Evolutionary conservation across 2,329 filamentous ascomycete species (phyloP), one percentile per base, ranked within the genome.

Genomic region (Penicillium sp.): DNA sequence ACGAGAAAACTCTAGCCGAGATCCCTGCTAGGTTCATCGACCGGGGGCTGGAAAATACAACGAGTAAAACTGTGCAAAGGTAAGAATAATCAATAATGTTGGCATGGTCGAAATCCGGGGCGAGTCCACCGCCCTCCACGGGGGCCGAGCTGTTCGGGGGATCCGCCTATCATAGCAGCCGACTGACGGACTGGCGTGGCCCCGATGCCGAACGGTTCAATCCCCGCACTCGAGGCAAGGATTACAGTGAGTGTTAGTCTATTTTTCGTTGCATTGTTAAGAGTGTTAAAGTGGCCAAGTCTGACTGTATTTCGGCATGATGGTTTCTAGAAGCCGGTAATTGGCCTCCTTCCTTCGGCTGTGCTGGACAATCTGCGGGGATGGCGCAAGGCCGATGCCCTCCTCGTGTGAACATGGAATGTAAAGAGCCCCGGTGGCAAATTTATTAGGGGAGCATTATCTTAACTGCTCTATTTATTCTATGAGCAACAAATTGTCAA

Each of bases 91-190:
- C 22, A 22, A 22, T 22, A 46, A 31, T 31, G 43, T 6, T 27
- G 19, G 27, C 27, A 31, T 31, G 4, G 27, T 31, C 7, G 27
- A 31, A 46, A 46, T 46, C 43, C 43, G 43, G 22, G 43, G 41
- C 27, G 44, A 31, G 16, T 14, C 19, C 41, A 11, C 31, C 22
- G 22, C 22, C 22, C 22, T 22, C 22, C 22, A 22, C 22, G 44
- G 27, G 14, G n/a, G n/a, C n/a, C n/a, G 10, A n/a, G n/a, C 27
- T 24, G 16, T 50, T 35, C 37, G 43, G 35, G 39, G 24, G 19
- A 37, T 33, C 56, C 50, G 47, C 58, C 58, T 60, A 60, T 60
- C 58, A 60, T 18, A 43, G 53, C 35, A 40, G 33, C 7, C 24
- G 43, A 16, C 22, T 27, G 43, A 46, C 41, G 14, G 41, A 24